Percentiles rank a stretch among this genome's conserved stretches.
phyloP scores from a whole-genome alignment of 805 yeast genomes.

The Kuraishia ogatae region DNA sequence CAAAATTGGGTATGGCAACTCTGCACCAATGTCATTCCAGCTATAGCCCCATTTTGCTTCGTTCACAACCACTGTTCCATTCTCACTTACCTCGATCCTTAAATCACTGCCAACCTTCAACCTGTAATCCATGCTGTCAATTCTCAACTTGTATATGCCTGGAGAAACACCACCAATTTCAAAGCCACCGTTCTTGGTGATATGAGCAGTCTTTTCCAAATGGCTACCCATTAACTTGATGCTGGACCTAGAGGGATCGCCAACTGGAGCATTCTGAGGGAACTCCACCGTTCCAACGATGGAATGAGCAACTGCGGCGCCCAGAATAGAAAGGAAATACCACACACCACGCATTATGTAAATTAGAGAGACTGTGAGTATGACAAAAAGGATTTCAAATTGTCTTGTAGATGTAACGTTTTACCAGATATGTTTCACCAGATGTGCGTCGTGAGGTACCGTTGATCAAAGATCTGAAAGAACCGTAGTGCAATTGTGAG shows the following conservation, averaged over 20 bases:
- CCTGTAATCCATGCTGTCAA: constrained; percentile 13
- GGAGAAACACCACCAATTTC: constrained; percentile 4
- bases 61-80: background rate
- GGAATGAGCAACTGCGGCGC: constrained; percentile 3
- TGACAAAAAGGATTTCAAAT: too few relatives aligned
- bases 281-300: constrained; percentile 1
- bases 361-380: too few relatives aligned
- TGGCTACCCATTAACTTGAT: constrained; percentile 2
- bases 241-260: constrained; percentile 14
- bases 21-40: background rate
- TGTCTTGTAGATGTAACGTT: too few relatives aligned
- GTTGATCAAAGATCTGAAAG: too few relatives aligned
- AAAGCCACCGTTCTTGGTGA: constrained; percentile 10
- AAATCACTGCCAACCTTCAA: constrained; percentile 8
- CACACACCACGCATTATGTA: background rate
- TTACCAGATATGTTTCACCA: too few relatives aligned
- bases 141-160: constrained; percentile 9
- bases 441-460: too few relatives aligned
- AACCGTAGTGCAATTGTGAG: too few relatives aligned
- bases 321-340: constrained; percentile 1
- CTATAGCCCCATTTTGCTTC: background rate
- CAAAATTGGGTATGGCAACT: background rate
- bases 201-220: constrained; percentile 5
- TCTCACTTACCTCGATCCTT: constrained; percentile 5
- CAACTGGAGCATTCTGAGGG: constrained; percentile 3